Percentiles rank a stretch among this genome's conserved stretches.
Conservation (phyloP, 2,329 filamentous ascomycete species). For the Monosporascus sp. region DNA sequence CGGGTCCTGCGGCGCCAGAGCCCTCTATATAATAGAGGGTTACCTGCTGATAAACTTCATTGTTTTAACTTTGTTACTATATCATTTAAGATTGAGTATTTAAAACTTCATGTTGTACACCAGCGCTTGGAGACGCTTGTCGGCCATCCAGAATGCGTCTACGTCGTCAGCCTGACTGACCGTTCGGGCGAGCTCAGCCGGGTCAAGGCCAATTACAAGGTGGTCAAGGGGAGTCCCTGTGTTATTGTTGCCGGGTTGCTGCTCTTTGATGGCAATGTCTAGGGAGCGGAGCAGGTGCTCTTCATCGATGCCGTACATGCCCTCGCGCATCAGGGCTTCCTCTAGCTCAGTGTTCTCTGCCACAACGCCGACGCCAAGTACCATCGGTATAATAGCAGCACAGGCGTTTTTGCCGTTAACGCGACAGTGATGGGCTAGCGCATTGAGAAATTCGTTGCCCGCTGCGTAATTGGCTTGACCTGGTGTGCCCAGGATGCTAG, state of each 20-base stretch:
- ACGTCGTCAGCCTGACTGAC: slow-evolving; percentile 5
- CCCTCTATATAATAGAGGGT: no score
- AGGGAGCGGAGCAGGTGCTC: slow-evolving; percentile 3
- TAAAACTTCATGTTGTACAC: slow-evolving; percentile 16
- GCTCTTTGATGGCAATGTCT: slow-evolving; percentile 3
- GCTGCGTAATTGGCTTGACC: slow-evolving; percentile 25
- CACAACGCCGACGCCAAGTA: slow-evolving; percentile 8
- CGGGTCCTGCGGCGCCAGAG: background rate
- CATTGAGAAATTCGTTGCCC: slow-evolving; percentile 25
- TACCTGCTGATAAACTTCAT: no score
- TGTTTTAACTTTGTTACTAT: no score
- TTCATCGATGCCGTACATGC: slow-evolving; percentile 8
- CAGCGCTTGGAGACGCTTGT: slow-evolving; percentile 15
- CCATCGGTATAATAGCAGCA: slow-evolving; percentile 3
- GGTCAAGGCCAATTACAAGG: slow-evolving; percentile 22
- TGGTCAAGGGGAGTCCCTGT: background rate
- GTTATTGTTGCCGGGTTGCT: background rate
- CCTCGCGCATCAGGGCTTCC: slow-evolving; percentile 3
- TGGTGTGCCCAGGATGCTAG: slow-evolving; percentile 15
- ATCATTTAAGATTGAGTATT: no score
- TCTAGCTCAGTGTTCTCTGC: slow-evolving; percentile 18
- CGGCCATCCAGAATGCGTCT: slow-evolving; percentile 21
- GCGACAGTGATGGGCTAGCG: slow-evolving; percentile 8
- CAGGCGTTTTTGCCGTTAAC: background rate
- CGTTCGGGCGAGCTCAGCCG: slow-evolving; percentile 10